Evolutionary conservation across 768 basidiomycete genomes (phyloP).

Genomic region (Sutorius australiensis): DNA sequence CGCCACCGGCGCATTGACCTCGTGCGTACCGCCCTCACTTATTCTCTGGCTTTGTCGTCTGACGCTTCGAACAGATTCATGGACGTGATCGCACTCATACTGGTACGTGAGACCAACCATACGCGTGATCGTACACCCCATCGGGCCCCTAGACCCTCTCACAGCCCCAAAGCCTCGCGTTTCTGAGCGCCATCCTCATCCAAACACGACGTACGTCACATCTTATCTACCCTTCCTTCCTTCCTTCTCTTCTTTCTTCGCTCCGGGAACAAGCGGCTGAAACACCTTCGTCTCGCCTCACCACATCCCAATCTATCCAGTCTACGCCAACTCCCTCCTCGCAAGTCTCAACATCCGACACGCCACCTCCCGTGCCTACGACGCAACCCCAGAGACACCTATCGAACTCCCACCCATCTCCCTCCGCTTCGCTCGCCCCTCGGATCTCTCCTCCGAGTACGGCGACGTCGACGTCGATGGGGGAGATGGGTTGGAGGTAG

Average conservation of each 20-base stretch:
- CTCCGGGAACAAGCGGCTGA: not conserved
- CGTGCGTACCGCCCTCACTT: conserved; percentile 9
- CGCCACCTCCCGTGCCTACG: conserved; percentile 14
- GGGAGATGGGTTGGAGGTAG: too few species aligned
- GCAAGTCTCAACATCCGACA: conserved; percentile 27
- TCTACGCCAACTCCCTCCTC: conserved; percentile 30
- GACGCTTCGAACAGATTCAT: conserved; percentile 15
- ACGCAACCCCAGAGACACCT: not conserved
- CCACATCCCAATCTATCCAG: not conserved
- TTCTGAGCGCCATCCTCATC: conserved; percentile 19
- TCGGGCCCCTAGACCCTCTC: conserved; percentile 14
- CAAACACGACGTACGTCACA: conserved; percentile 25
- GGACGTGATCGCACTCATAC: conserved; percentile 23
- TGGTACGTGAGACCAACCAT: conserved; percentile 11
- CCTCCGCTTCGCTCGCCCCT: conserved; percentile 23
- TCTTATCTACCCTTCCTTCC: too few species aligned
- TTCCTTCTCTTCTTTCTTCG: too few species aligned
- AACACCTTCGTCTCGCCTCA: not conserved
- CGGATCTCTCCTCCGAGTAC: conserved; percentile 5
- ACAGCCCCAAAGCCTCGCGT: conserved; percentile 17
- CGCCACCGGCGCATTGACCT: conserved; percentile 25
- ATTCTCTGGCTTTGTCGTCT: not conserved
- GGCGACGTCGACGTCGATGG: not conserved
- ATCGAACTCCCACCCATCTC: conserved; percentile 17
- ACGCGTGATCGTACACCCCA: too few species aligned